Percentiles rank a stretch among this genome's conserved stretches.
These are phyloP conservation scores for Pyrus bretschneideri DNA, from an alignment of 306 rosid genomes.

Conservation along the genomic window DNA sequence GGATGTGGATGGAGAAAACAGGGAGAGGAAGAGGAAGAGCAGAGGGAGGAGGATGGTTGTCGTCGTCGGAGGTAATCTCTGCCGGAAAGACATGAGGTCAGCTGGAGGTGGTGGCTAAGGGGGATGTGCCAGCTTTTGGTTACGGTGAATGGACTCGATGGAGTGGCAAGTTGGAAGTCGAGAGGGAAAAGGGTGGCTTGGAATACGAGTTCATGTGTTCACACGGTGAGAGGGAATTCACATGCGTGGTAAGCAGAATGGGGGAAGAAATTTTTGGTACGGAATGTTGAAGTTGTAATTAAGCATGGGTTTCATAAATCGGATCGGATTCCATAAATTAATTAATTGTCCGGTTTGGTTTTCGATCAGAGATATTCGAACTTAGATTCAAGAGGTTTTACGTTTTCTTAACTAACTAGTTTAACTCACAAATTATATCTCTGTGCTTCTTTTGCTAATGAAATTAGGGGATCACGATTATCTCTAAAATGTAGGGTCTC, in stretches of 20 bases:
- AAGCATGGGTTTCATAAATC: not conserved
- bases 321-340: not conserved
- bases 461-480: too few species aligned
- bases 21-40: conserved; percentile 27
- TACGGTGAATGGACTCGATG: not conserved
- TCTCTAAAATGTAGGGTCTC: too few species aligned
- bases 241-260: not conserved
- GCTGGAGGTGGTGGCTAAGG: not conserved
- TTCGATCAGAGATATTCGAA: too few species aligned
- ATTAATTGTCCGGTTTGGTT: not conserved
- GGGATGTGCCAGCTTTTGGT: not conserved
- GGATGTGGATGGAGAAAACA: conserved; percentile 22
- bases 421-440: too few species aligned
- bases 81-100: conserved; percentile 38
- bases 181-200: conserved; percentile 1
- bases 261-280: not conserved
- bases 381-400: too few species aligned
- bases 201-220: conserved; percentile 18
- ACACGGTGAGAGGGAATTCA: not conserved
- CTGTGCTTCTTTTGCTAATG: too few species aligned
- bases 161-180: not conserved
- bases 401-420: too few species aligned
- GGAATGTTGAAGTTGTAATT: not conserved
- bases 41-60: conserved; percentile 17
- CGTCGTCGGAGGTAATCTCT: not conserved